phyloP scores from a whole-genome alignment of 164 flowering plant genomes.

The Stephania cephalantha region DNA sequence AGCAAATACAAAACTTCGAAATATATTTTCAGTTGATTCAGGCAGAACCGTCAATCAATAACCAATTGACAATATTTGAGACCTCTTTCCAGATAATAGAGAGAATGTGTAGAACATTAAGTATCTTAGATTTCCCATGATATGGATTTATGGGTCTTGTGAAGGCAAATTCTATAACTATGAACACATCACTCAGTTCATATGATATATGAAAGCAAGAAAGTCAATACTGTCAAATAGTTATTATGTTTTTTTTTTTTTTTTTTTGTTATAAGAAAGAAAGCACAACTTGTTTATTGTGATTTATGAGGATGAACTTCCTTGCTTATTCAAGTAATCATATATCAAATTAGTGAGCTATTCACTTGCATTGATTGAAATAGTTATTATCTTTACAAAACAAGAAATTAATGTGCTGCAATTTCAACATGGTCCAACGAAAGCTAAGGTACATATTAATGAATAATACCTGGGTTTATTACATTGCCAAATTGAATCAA shows the following conservation, averaged over 20 bases:
- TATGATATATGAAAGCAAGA: slow-evolving; percentile 24
- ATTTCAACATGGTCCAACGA: neutral
- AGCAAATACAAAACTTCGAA: neutral
- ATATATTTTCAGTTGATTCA: neutral
- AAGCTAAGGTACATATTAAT: neutral
- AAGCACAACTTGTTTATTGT: too few species aligned
- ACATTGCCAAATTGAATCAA: slow-evolving; percentile 81
- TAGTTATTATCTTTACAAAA: neutral
- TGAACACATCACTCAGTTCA: slow-evolving; percentile 55
- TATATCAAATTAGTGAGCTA: too few species aligned
- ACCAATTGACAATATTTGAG: neutral
- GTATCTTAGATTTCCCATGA: slow-evolving; percentile 64
- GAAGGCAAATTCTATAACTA: slow-evolving; percentile 85
- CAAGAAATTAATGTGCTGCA: neutral
- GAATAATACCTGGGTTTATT: slow-evolving; percentile 54
- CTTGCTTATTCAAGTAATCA: too few species aligned
- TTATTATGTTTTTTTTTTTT: too few species aligned
- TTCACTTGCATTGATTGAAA: too few species aligned
- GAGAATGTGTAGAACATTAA: neutral
- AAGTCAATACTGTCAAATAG: slow-evolving; percentile 7
- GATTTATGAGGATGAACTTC: too few species aligned
- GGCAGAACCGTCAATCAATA: neutral
- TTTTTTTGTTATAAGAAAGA: too few species aligned
- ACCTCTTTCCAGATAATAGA: neutral
- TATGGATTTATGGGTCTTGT: slow-evolving; percentile 51